phyloP scores from a whole-genome alignment of 2,329 filamentous ascomycete genomes.

The Macrophomina tecta region DNA sequence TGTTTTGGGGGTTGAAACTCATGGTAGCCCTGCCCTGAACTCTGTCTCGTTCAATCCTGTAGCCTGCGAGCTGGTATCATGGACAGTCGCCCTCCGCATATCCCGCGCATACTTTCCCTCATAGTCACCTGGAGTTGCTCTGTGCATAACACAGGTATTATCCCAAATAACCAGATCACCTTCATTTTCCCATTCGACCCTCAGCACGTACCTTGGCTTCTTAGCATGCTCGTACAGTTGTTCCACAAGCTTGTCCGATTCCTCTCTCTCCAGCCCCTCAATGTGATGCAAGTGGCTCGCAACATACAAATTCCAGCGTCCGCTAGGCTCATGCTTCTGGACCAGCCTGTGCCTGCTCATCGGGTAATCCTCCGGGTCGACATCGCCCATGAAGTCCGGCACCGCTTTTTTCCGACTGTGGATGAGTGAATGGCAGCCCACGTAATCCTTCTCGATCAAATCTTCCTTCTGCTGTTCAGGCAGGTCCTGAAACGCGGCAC shows the following conservation, averaged over 20 bases:
- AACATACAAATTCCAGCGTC: constrained; percentile 60
- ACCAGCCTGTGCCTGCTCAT: constrained; percentile 56
- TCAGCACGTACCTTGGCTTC: constrained; percentile 54
- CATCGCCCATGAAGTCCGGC: constrained; percentile 55
- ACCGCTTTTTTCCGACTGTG: constrained; percentile 60
- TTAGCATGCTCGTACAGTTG: constrained; percentile 56
- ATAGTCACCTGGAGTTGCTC: constrained; percentile 57
- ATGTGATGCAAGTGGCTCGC: constrained; percentile 61
- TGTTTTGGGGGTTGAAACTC: neutral
- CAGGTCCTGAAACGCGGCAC: constrained; percentile 42
- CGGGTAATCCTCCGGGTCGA: constrained; percentile 49
- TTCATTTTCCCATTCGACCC: constrained; percentile 55
- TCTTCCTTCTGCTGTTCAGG: constrained; percentile 35
- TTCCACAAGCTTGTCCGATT: constrained; percentile 46
- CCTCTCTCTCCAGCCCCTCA: constrained; percentile 45
- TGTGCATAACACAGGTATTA: constrained; percentile 63
- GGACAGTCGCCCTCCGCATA: constrained; percentile 63
- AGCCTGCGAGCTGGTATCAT: constrained; percentile 52
- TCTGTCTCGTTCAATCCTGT: constrained; percentile 51
- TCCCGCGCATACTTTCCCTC: constrained; percentile 58
- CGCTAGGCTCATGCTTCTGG: constrained; percentile 59
- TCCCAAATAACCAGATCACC: constrained; percentile 66
- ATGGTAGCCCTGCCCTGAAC: neutral
- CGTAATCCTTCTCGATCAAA: constrained; percentile 33
- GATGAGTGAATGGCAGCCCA: constrained; percentile 48